Evolutionary conservation across 768 basidiomycete genomes (phyloP), one percentile per base, ranked within the genome.

Genomic region (Lepiota venenata): DNA sequence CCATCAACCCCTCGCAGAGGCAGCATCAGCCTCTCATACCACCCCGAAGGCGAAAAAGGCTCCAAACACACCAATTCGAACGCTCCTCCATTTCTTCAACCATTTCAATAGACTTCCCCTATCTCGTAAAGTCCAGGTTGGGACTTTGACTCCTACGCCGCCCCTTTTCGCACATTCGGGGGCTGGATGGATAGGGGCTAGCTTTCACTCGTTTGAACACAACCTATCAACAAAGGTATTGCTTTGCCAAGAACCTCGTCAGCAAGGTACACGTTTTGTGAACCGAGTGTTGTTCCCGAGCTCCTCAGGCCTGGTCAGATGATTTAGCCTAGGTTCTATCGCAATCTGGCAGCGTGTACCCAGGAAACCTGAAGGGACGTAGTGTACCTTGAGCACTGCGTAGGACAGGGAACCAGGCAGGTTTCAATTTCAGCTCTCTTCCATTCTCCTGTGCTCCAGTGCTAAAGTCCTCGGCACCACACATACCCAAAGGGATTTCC

Each of bases 141-240:
- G 92, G 6, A 80, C 98, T 20, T 87, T 97, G 92, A 97, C 58
- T 86, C 91, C 60, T 97, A 98, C 63, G 79, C 85, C 4, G 82
- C n/a, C 89, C 0, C 68, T 96, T 2, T 76, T 98, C 58, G 81
- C 77, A 3, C 76, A 79, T 9, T 83, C 98, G 8, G 96, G 95
- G 0, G 57, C 85, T 2, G 63, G 70, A 1, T 98, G 90, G 65
- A 83, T 92, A 42, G 95, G 98, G 66, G 67, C 70, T n/a, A 89
- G 96, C 64, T 94, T 58, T 76, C 84, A 5, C 77, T 88, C 18
- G 81, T 99, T 90, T 25, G 73, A 74, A 32, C 95, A 98, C 67
- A n/a, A n/a, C 68, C 98, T 53, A 79, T 93, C 71, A 74, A 70
- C 9, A 93, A 96, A 55, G 78, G 97, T 41, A 81, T 93, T 18